phyloP scores from a whole-genome alignment of 306 rosid genomes.

The Glycine latifolia region DNA sequence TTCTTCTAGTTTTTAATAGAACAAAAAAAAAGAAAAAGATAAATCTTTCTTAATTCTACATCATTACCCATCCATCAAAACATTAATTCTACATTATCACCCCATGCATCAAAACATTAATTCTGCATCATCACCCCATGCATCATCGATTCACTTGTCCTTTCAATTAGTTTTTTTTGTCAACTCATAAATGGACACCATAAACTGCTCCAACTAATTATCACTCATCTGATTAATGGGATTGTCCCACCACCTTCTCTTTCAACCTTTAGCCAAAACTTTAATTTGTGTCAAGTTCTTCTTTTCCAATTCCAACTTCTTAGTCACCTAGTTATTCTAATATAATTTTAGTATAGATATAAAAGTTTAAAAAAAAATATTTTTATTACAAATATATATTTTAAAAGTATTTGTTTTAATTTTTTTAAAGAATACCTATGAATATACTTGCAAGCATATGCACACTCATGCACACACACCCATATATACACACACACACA shows the following conservation, averaged over 20 bases:
- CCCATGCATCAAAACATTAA: not conserved
- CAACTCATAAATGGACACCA: constrained; percentile 48
- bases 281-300: constrained; percentile 28
- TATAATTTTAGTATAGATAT: no score
- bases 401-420: no score
- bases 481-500: no score
- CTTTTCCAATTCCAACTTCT: constrained; percentile 49
- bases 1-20: no score
- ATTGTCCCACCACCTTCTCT: constrained; percentile 54
- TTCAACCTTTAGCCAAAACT: constrained; percentile 12
- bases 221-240: constrained; percentile 47
- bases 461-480: no score
- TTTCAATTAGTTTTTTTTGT: constrained; percentile 43
- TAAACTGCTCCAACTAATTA: constrained; percentile 44
- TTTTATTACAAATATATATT: no score
- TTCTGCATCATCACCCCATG: not conserved
- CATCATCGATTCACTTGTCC: constrained; percentile 32
- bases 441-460: no score
- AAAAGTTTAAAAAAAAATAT: no score
- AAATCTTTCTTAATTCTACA: no score
- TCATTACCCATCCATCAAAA: not conserved
- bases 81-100: not conserved
- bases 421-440: no score
- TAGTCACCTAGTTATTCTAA: no score
- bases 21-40: no score